phyloP scores from a whole-genome alignment of 352 stramenopile genomes.

The Phytophthora uliginosa region DNA sequence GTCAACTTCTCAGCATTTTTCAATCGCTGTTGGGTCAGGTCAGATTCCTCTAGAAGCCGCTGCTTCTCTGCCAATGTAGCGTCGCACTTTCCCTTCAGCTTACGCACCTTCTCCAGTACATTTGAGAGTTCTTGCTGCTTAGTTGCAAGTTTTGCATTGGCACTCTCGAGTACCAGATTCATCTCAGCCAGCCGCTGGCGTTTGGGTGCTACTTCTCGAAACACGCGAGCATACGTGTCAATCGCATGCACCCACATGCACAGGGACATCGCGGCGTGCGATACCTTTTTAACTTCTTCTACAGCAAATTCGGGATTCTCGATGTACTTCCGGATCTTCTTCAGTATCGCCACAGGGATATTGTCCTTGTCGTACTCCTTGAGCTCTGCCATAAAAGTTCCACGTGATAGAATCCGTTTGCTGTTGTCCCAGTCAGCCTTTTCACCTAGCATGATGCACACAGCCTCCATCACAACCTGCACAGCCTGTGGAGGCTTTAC shows the following conservation, averaged over 20 bases:
- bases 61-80: conserved; percentile 73
- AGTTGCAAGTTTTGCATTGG: conserved; percentile 71
- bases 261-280: conserved; percentile 80
- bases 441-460: conserved; percentile 90
- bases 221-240: conserved; percentile 80
- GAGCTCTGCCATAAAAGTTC: conserved; percentile 84
- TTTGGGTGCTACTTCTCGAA: conserved; percentile 85
- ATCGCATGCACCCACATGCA: conserved; percentile 92
- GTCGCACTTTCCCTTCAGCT: conserved; percentile 74
- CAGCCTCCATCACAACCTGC: conserved; percentile 89
- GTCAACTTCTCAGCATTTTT: conserved; percentile 74
- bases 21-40: conserved; percentile 65
- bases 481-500: conserved; percentile 87
- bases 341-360: conserved; percentile 69
- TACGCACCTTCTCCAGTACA: conserved; percentile 62
- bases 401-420: conserved; percentile 80
- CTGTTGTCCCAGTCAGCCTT: conserved; percentile 89
- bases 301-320: conserved; percentile 86
- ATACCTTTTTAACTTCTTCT: conserved; percentile 89
- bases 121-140: conserved; percentile 78
- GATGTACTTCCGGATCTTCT: conserved; percentile 85
- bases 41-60: conserved; percentile 67
- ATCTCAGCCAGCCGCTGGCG: conserved; percentile 76
- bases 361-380: conserved; percentile 91
- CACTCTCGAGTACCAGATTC: conserved; percentile 75